These are phyloP conservation scores for Nematocida minor DNA, from an alignment of 371 early-diverging fungal species.

Conservation along the genomic window DNA sequence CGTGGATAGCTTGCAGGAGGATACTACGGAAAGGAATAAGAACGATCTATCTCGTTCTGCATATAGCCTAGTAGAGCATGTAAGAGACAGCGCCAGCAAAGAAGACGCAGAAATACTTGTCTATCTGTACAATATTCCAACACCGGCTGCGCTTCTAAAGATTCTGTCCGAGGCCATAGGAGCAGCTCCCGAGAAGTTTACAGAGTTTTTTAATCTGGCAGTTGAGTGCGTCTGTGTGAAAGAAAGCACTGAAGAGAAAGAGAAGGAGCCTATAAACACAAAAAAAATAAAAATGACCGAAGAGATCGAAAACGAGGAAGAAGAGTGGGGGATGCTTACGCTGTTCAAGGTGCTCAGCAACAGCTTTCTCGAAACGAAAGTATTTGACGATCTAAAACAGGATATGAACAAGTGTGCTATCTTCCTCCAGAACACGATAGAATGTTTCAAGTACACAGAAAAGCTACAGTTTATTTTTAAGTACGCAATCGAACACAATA, in stretches of 20 bases:
- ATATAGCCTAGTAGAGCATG: not conserved
- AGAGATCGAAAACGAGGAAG: conserved; percentile 11
- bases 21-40: not conserved
- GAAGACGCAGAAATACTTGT: conserved; percentile 13
- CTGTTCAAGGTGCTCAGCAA: conserved; percentile 21
- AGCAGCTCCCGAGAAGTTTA: not conserved
- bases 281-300: conserved; percentile 25
- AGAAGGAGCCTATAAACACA: not conserved
- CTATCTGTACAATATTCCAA: conserved; percentile 11
- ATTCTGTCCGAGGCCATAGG: not conserved
- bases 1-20: not conserved
- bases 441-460: not conserved
- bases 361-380: conserved; percentile 15
- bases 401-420: not conserved
- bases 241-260: not conserved
- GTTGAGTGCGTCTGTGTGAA: not conserved
- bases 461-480: conserved; percentile 16
- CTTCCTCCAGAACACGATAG: conserved; percentile 27
- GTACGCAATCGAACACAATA: not conserved
- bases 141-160: not conserved
- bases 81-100: not conserved
- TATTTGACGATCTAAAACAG: conserved; percentile 5
- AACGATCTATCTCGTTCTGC: conserved; percentile 20
- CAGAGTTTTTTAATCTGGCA: conserved; percentile 8
- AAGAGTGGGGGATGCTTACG: conserved; percentile 29